Base-by-base conservation (phyloP, 2,329 filamentous ascomycete genomes). In the Diaporthe longicolla region DNA sequence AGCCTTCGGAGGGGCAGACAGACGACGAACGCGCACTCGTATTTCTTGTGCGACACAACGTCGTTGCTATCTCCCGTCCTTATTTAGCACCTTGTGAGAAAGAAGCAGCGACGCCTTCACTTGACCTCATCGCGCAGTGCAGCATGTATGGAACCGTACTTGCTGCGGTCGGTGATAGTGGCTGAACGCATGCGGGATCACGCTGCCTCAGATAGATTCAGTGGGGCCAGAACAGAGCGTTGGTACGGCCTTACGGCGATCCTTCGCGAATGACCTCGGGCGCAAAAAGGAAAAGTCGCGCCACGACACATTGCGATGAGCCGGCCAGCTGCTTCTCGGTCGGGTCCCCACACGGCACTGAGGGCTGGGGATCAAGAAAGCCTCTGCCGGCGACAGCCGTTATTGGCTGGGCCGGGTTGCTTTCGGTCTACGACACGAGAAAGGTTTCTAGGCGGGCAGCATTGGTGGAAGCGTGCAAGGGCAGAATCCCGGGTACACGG, bases 21-120 rank as follows among this genome's bases (percentile, higher is more conserved):
- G 11, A 52, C 21, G 45, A 50, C n/a, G 24, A 3, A 35, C 29
- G 45, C n/a, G 15, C 29, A 35, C 21, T 66, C 61, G 61, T 66
- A 66, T 66, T 66, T 66, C 29, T 37, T 58, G 66, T 71, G 72
- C 68, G 26, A 71, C 72, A 48, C 57, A 63, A 65, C 50, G 45
- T 43, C 29, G 7, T 69, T 40, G n/a, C 21, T n/a, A 26, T 21
- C 19, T 17, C 13, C 55, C 35, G 26, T 45, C 40, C 15, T 24
- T 63, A 21, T 35, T 65, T 65, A 17, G 19, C n/a, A 50, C 70
- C 1, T 40, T 66, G 43, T 37, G 43, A 21, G 10, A 37, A 66
- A 50, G 26, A 50, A 66, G 61, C 61, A 66, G 45, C 21, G 21
- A 48, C 24, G 6, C 15, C 19, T 43, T 37, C 61, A 52, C 61